Evolutionary conservation across 805 yeast genomes (phyloP), one percentile per base, ranked within the genome.

Genomic region (Limtongia smithiae): DNA sequence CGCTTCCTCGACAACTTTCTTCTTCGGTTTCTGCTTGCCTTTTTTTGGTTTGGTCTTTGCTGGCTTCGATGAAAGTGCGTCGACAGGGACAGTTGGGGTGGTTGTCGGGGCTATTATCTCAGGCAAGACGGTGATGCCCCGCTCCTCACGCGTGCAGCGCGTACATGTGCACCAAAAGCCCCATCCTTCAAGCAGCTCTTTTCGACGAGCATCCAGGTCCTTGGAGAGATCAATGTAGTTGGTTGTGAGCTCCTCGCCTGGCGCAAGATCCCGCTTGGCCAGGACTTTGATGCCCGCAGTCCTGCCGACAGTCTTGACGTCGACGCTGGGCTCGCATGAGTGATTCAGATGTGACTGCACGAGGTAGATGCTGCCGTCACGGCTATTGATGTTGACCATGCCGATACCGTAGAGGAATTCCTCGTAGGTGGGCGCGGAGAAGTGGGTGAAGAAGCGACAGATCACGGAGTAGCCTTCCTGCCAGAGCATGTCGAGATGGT

Each of bases 311-410:
- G 71, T 65, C 41, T 76, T 72, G 27, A 78, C 81, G 31, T 74
- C 71, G 2, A 81, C 81, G 60, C 82, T 85, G 2, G 93, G 90
- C 35, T 75, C 79, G 68, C 95, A 87, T 59, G 72, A 74, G 63
- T 87, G 95, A 61, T 86, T 86, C 60, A 86, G 68, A 61, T 84
- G 85, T 0, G 93, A 79, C 53, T 83, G 84, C 7, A 74, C 62
- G 52, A 79, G 71, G 63, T 72, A 86, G 15, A 85, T 61, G 41
- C 80, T 77, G 2, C 83, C 80, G 46, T 81, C 82, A 44, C 82
- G 69, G 60, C 85, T 83, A 66, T 86, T 86, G 59, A 86, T 77
- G 65, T 85, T 83, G 62, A 80, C 83, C 51, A 81, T 77, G 1
- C 95, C 95, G 59, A 86, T 66, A 66, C 79, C 78, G 48, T 65